Percentiles rank a stretch among this genome's conserved stretches.
phyloP scores from a whole-genome alignment of 306 rosid species.

The Cercis canadensis region DNA sequence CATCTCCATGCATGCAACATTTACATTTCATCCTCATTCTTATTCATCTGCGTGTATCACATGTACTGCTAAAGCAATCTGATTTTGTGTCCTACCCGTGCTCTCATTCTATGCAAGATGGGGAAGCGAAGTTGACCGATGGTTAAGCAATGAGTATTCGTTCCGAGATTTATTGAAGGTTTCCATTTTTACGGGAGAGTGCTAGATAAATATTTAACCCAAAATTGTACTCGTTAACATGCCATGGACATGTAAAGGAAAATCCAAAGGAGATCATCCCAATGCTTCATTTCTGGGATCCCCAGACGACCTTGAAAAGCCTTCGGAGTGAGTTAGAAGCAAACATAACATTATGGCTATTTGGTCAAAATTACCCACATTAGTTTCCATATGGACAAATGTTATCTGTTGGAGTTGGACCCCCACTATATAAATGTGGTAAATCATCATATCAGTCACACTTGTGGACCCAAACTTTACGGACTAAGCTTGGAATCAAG shows the following conservation, averaged over 20 bases:
- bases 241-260: not conserved
- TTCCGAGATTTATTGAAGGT: too few species aligned
- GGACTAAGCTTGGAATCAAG: slow-evolving; percentile 41
- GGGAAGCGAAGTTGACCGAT: too few species aligned
- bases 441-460: slow-evolving; percentile 37
- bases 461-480: slow-evolving; percentile 47
- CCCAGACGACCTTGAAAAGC: slow-evolving; percentile 17
- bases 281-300: slow-evolving; percentile 36
- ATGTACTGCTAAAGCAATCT: too few species aligned
- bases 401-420: slow-evolving; percentile 29
- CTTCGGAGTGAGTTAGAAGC: slow-evolving; percentile 9
- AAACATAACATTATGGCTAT: slow-evolving; percentile 35
- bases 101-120: too few species aligned
- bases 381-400: slow-evolving; percentile 32
- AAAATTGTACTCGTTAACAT: slow-evolving; percentile 39
- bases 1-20: too few species aligned
- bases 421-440: slow-evolving; percentile 17
- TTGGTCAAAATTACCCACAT: slow-evolving; percentile 44
- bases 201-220: too few species aligned
- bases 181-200: too few species aligned
- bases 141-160: too few species aligned
- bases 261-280: slow-evolving; percentile 34
- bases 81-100: too few species aligned
- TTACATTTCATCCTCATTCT: too few species aligned
- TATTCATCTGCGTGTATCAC: too few species aligned